Evolutionary conservation across 345 rosid species (phyloP), one percentile per base, ranked within the genome.

Genomic region (Eutrema yunnanense): DNA sequence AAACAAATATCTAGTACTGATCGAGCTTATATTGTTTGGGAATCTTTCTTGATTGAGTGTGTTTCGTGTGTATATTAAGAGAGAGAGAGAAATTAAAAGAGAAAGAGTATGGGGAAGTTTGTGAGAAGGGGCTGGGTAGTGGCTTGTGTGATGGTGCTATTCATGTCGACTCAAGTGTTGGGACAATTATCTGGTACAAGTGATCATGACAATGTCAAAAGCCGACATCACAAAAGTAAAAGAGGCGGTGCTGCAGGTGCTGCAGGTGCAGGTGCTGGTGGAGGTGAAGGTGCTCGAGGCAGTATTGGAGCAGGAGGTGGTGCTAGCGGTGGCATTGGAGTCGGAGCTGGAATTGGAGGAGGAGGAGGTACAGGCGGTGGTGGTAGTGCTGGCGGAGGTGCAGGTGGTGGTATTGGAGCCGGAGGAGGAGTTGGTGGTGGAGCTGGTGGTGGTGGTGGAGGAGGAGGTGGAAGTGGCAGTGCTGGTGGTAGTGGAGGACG

Each of bases 91-190:
- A 14, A 54, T 2, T 4, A 3, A 32, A 32, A 55, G 2, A 42
- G 40, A 49, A 16, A 16, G 13, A 27, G 27, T 65, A 74, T 74
- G 78, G 73, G 48, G 14, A 49, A 34, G 47, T 40, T 67, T 40
- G 32, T 57, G 81, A 78, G 50, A 49, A 63, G 49, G 69, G 81
- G 52, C 66, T 57, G 54, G 78, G 38, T 62, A 27, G 37, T 62
- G 70, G 79, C 60, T 19, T 68, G 57, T 55, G 59, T 62, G 27
- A 69, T 44, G 62, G 4, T 61, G 73, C 38, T 59, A 57, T 6
- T 26, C 6, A 47, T 62, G 46, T 68, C 60, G 27, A 38, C 46
- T 42, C 74, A 61, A 44, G 79, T 62, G 41, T 63, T 75, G 10
- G 79, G 70, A 29, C 19, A 27, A 10, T 19, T 66, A 26, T 60